Evolutionary conservation across 2,329 filamentous ascomycete species (phyloP).

Genomic region (Fusarium sp.): DNA sequence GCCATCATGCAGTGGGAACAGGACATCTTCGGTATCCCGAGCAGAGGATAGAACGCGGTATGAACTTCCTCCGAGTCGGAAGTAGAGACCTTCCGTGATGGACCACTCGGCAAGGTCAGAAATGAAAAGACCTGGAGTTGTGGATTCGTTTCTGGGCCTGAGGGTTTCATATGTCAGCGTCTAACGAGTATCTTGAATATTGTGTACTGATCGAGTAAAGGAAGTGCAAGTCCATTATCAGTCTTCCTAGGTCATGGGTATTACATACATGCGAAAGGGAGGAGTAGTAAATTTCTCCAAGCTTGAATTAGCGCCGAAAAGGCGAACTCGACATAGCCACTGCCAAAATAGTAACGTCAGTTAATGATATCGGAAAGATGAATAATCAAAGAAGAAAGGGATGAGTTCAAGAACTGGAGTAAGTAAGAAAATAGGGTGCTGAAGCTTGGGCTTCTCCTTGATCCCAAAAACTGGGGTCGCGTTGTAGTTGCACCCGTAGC

Average conservation of each 20-base stretch:
- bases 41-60: not conserved
- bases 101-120: not conserved
- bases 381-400: not conserved
- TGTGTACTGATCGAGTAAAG: not conserved
- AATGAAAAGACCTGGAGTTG: not conserved
- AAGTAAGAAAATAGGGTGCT: not conserved
- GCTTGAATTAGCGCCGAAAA: not conserved
- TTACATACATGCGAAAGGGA: not conserved
- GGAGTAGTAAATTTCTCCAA: not conserved
- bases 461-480: not conserved
- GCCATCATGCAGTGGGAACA: constrained; percentile 1
- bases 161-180: not conserved
- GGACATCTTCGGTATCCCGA: not conserved
- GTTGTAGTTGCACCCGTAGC: not conserved
- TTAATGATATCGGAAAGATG: not conserved
- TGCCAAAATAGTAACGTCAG: not conserved
- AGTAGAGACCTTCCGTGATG: constrained; percentile 2
- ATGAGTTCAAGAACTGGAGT: not conserved
- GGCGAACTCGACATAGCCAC: constrained; percentile 2
- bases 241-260: not conserved
- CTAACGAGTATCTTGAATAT: not conserved
- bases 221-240: not conserved
- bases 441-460: not conserved
- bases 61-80: not conserved
- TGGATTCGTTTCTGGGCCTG: constrained; percentile 1